These are phyloP conservation scores for Magnolia changhungtana DNA, from an alignment of 164 flowering plant genomes.

Conservation along the genomic window DNA sequence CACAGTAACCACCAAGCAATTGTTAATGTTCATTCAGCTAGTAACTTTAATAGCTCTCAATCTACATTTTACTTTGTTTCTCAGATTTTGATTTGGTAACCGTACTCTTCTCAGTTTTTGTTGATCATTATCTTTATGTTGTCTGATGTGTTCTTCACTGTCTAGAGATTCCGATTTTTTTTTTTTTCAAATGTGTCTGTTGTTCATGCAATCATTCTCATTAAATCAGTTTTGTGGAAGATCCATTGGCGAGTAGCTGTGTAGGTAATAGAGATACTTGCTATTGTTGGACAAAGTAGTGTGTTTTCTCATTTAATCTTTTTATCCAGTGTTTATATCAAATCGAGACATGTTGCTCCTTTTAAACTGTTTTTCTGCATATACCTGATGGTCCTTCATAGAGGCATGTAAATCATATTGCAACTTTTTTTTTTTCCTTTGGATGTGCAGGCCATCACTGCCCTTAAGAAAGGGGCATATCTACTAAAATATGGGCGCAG, in stretches of 20 bases:
- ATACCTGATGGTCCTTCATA: not conserved
- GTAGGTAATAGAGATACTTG: not conserved
- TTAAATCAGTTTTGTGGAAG: not conserved
- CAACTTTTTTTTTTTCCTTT: not conserved
- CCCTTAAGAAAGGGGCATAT: constrained; percentile 14
- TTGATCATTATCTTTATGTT: not conserved
- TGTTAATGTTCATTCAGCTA: not conserved
- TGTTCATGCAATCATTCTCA: not conserved
- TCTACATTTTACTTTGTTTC: not conserved
- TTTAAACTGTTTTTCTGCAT: not conserved
- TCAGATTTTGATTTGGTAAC: not conserved
- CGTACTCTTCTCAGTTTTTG: not conserved
- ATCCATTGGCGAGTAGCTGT: not conserved
- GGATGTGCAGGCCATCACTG: constrained; percentile 22
- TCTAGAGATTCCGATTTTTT: not conserved
- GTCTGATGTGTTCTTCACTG: not conserved
- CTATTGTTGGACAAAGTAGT: not conserved
- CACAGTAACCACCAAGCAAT: not conserved
- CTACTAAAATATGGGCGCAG: constrained; percentile 19
- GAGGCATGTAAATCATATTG: not conserved
- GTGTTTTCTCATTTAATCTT: not conserved
- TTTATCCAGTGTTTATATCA: not conserved
- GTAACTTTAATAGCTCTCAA: not conserved
- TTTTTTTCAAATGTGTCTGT: not conserved
- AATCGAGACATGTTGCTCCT: not conserved